phyloP scores from a whole-genome alignment of 225 moss, liverwort and hornwort genomes.

The Straminergon stramineum region DNA sequence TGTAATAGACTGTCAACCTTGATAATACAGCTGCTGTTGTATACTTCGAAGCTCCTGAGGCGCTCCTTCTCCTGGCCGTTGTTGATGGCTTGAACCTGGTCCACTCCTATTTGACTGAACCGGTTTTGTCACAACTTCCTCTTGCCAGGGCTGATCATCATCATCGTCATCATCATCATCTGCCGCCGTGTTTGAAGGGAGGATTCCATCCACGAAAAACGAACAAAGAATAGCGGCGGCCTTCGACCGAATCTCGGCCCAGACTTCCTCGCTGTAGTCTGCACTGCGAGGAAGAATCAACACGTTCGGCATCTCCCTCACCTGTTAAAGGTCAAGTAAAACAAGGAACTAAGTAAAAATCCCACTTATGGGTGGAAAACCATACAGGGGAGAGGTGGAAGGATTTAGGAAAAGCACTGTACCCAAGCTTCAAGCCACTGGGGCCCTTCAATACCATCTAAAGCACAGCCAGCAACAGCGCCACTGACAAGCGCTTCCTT shows the following conservation, averaged over 20 bases:
- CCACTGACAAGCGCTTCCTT: conserved; percentile 87
- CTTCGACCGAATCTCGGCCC: conserved; percentile 93
- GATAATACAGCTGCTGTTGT: conserved; percentile 64
- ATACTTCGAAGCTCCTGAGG: conserved; percentile 62
- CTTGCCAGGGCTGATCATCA: conserved; percentile 55
- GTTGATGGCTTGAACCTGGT: conserved; percentile 47
- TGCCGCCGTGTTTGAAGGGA: conserved; percentile 58
- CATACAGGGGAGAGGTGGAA: neutral
- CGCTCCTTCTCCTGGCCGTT: conserved; percentile 47
- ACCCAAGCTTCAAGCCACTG: conserved; percentile 99
- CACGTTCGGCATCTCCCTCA: conserved; percentile 97
- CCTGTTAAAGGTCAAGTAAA: conserved; percentile 26
- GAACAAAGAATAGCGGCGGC: conserved; percentile 67
- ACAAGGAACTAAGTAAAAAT: neutral
- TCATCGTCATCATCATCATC: conserved; percentile 82
- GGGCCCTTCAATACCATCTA: conserved; percentile 96
- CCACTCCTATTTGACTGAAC: conserved; percentile 12
- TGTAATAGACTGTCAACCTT: conserved; percentile 25
- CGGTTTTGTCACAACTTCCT: conserved; percentile 35
- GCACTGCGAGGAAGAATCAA: conserved; percentile 92
- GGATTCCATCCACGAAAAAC: conserved; percentile 77
- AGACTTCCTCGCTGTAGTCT: conserved; percentile 97
- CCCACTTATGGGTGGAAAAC: neutral
- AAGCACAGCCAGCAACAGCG: conserved; percentile 73
- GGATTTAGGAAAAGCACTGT: neutral